These are phyloP conservation scores for Diaporthe sp. DNA, from an alignment of 2,329 filamentous ascomycete genomes.

Conservation along the genomic window DNA sequence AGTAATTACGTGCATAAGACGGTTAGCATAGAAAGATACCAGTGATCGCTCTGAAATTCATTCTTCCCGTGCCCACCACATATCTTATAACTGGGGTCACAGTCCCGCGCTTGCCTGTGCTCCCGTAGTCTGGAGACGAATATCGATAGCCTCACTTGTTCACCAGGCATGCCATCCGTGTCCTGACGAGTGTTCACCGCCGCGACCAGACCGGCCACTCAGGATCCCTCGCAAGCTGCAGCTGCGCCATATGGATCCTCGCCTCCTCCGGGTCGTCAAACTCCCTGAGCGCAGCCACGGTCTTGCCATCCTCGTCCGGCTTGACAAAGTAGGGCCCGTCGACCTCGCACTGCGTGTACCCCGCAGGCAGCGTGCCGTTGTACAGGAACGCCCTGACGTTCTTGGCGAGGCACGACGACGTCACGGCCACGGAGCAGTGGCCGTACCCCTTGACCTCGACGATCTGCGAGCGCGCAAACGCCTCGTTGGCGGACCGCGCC, in stretches of 20 bases:
- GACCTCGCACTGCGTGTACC: constrained; percentile 53
- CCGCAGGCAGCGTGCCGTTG: constrained; percentile 54
- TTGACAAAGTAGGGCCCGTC: constrained; percentile 56
- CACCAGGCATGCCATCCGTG: too few species aligned
- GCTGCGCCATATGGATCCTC: constrained; percentile 38
- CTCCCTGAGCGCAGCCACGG: constrained; percentile 10
- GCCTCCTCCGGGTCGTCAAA: constrained; percentile 37
- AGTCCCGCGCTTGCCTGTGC: neutral
- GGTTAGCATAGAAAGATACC: constrained; percentile 22
- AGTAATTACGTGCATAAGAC: neutral
- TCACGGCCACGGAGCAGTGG: constrained; percentile 55
- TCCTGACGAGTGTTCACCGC: neutral
- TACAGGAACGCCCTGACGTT: constrained; percentile 54
- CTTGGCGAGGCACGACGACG: constrained; percentile 53
- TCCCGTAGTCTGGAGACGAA: neutral
- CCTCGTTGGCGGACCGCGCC: constrained; percentile 51
- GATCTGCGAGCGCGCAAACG: constrained; percentile 54
- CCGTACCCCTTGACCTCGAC: constrained; percentile 59
- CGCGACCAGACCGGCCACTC: constrained; percentile 37
- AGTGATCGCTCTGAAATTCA: constrained; percentile 9
- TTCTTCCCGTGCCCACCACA: neutral
- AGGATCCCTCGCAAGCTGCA: constrained; percentile 38
- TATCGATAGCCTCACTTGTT: neutral
- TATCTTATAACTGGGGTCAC: neutral
- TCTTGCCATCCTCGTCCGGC: constrained; percentile 43